Percentiles rank a stretch among this genome's conserved stretches.
Evolutionary conservation across 2,329 filamentous ascomycete species (phyloP).

Genomic region (Pseudopyricularia cyperi): DNA sequence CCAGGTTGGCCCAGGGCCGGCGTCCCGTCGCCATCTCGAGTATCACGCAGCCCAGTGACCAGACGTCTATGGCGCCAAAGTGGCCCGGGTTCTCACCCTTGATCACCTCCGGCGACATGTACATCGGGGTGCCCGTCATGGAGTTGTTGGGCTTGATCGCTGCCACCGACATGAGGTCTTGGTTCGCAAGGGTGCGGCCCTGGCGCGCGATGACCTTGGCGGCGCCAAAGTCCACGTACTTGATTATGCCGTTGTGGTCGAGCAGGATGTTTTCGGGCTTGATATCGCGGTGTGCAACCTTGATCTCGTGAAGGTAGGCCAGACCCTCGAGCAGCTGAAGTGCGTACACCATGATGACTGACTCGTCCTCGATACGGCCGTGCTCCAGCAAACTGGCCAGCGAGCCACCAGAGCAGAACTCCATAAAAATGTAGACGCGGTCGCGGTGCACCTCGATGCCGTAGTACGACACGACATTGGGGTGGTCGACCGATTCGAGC

Average conservation of each 20-base stretch:
- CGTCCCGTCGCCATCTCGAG: conserved; percentile 95
- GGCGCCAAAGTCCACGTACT: conserved; percentile 96
- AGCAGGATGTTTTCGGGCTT: conserved; percentile 97
- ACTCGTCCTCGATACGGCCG: conserved; percentile 93
- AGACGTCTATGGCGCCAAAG: conserved; percentile 82
- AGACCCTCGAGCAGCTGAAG: conserved; percentile 89
- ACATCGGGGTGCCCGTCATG: conserved; percentile 98
- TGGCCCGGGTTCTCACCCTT: conserved; percentile 72
- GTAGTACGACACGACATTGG: conserved; percentile 95
- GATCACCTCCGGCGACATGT: conserved; percentile 99
- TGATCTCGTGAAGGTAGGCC: conserved; percentile 81
- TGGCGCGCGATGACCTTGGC: conserved; percentile 94
- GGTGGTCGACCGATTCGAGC: conserved; percentile 87
- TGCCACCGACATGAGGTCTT: conserved; percentile 32
- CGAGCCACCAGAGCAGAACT: conserved; percentile 93
- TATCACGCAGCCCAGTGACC: conserved; percentile 93
- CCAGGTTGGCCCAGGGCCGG: conserved; percentile 85
- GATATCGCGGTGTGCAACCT: conserved; percentile 92
- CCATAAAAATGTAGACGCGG: conserved; percentile 99
- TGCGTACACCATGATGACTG: conserved; percentile 92
- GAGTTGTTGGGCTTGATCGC: conserved; percentile 59
- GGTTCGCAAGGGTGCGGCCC: conserved; percentile 64
- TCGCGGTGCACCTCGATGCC: conserved; percentile 97
- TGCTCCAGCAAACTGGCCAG: conserved; percentile 84
- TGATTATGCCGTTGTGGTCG: conserved; percentile 96